These are phyloP conservation scores for Coemansia sp. DNA, from an alignment of 192 early-diverging fungal genomes.

Conservation along the genomic window DNA sequence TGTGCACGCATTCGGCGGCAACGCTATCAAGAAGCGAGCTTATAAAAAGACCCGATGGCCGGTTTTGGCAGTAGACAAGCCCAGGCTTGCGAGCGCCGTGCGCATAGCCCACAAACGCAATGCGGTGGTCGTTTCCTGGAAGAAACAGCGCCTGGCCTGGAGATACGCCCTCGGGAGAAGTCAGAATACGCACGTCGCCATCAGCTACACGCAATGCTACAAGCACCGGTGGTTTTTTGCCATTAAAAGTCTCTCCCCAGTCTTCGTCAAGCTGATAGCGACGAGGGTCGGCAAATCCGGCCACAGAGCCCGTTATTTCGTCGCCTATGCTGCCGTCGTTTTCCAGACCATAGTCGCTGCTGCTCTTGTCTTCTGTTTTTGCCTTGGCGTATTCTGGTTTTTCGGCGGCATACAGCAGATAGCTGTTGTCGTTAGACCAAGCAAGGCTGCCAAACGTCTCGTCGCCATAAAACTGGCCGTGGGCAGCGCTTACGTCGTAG, in stretches of 20 bases:
- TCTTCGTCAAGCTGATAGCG: conserved; percentile 59
- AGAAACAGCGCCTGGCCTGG: conserved; percentile 57
- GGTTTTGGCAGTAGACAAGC: conserved; percentile 68
- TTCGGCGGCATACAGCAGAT: conserved; percentile 73
- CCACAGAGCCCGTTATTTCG: conserved; percentile 39
- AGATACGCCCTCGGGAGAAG: conserved; percentile 21
- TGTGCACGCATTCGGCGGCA: conserved; percentile 36
- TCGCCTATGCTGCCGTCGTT: conserved; percentile 28
- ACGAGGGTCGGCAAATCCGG: conserved; percentile 40
- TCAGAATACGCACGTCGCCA: conserved; percentile 30
- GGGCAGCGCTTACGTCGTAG: conserved; percentile 65
- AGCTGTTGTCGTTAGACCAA: conserved; percentile 60
- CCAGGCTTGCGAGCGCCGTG: conserved; percentile 60
- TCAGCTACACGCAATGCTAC: conserved; percentile 57
- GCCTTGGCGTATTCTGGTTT: conserved; percentile 46
- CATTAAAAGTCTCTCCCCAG: conserved; percentile 71
- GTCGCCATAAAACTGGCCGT: conserved; percentile 74
- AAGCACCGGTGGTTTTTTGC: conserved; percentile 59
- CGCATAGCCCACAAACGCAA: conserved; percentile 70
- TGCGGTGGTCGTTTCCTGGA: conserved; percentile 23
- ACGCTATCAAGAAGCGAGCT: conserved; percentile 27
- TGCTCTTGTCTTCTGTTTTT: conserved; percentile 10
- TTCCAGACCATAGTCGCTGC: neutral
- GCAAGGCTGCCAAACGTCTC: conserved; percentile 64
- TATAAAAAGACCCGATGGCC: conserved; percentile 60